A percentile compares a stretch with the other conserved stretches of the same genome.
Conservation (phyloP, 805 yeast genomes). For the Brettanomyces sp. region DNA sequence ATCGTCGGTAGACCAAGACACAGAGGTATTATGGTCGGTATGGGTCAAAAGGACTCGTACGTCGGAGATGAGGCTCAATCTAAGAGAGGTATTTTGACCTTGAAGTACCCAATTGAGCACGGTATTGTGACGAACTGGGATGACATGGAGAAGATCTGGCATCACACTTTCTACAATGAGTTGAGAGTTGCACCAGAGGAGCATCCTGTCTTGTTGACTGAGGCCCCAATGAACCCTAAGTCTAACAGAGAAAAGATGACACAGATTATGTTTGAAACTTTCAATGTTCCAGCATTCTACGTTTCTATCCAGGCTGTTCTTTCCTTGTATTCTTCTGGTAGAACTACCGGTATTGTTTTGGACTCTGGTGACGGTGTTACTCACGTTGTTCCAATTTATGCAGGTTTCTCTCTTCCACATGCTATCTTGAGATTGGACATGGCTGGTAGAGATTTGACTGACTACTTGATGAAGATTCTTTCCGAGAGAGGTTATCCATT, state of each 20-base stretch:
- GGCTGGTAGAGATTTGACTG: constrained; percentile 99
- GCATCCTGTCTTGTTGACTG: constrained; percentile 98
- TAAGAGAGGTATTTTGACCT: constrained; percentile 98
- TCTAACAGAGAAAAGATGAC: constrained; percentile 99
- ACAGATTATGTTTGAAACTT: constrained; percentile 97
- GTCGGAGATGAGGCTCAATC: constrained; percentile 99
- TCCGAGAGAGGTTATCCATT: constrained; percentile 98
- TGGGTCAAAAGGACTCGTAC: constrained; percentile 99
- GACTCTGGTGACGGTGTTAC: constrained; percentile 99
- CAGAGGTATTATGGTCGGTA: constrained; percentile 99
- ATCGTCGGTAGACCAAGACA: constrained; percentile 99
- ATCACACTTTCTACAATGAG: constrained; percentile 99
- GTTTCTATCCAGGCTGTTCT: constrained; percentile 97
- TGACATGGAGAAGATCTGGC: constrained; percentile 99
- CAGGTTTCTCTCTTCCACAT: constrained; percentile 98
- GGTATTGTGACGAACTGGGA: constrained; percentile 99
- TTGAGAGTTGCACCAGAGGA: constrained; percentile 99
- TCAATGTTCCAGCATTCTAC: constrained; percentile 99
- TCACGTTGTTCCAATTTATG: constrained; percentile 99
- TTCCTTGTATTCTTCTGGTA: constrained; percentile 97
- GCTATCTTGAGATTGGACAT: constrained; percentile 97
- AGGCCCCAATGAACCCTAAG: constrained; percentile 99
- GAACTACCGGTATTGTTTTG: constrained; percentile 99
- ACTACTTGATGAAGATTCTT: constrained; percentile 96
- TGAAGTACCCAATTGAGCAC: constrained; percentile 99